Evolutionary conservation across 495 filamentous ascomycete species (phyloP).

Genomic region (Podospora didyma): DNA sequence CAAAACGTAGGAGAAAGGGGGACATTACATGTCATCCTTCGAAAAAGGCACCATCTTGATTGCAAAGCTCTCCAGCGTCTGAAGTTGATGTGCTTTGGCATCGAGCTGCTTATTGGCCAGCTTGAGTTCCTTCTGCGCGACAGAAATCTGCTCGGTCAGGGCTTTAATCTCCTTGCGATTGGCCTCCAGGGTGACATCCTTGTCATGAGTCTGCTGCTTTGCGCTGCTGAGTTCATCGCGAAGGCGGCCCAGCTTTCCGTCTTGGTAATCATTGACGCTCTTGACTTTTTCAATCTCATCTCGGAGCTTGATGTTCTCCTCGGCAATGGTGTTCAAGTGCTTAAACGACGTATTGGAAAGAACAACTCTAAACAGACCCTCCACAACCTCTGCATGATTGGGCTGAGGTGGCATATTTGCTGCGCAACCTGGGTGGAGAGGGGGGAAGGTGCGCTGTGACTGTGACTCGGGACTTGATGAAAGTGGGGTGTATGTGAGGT

Average conservation of each 20-base stretch:
- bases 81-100: not conserved
- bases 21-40: slow-evolving; percentile 7
- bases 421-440: not conserved
- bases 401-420: not conserved
- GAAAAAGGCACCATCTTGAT: not conserved
- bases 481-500: too few species aligned
- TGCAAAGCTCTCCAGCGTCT: not conserved
- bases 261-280: not conserved
- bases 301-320: not conserved
- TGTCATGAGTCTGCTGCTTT: not conserved
- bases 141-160: not conserved
- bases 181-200: not conserved
- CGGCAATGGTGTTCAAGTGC: not conserved
- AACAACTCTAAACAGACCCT: not conserved
- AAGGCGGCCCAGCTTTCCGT: not conserved
- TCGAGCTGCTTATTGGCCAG: not conserved
- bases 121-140: not conserved
- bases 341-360: not conserved
- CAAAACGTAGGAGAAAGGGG: not conserved
- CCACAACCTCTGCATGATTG: slow-evolving; percentile 1
- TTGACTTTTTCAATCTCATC: not conserved
- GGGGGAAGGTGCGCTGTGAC: not conserved
- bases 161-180: not conserved
- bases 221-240: not conserved
- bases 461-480: not conserved